These are phyloP conservation scores for Ascodesmis nigricans DNA, from an alignment of 495 filamentous ascomycete genomes.

Conservation along the genomic window DNA sequence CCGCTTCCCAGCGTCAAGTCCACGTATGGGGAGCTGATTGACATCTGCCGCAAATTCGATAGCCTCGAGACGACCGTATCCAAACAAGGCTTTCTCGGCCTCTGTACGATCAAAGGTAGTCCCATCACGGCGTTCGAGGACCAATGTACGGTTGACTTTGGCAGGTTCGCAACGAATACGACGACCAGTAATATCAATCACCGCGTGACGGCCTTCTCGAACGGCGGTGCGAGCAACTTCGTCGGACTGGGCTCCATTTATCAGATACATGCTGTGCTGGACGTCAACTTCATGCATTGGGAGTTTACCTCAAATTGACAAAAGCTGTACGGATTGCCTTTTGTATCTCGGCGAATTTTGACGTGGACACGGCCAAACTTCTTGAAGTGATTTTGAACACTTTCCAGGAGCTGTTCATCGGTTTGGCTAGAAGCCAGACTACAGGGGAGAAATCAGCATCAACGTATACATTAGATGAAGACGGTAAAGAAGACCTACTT, in stretches of 20 bases:
- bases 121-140: constrained; percentile 13
- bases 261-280: constrained; percentile 2
- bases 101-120: constrained; percentile 11
- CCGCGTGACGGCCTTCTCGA: constrained; percentile 15
- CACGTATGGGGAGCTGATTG: constrained; percentile 12
- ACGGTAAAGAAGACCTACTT: constrained; percentile 8
- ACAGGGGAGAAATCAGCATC: too few species aligned
- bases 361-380: constrained; percentile 18
- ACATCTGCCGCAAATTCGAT: constrained; percentile 15
- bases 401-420: constrained; percentile 19
- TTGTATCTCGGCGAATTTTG: constrained; percentile 19
- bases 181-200: constrained; percentile 17
- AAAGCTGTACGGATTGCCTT: constrained; percentile 21
- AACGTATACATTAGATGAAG: constrained; percentile 4
- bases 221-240: constrained; percentile 17
- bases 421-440: constrained; percentile 18
- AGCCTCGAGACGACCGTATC: constrained; percentile 17
- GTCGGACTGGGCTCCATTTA: constrained; percentile 13
- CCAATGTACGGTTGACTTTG: constrained; percentile 19
- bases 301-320: constrained; percentile 18
- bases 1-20: constrained; percentile 12
- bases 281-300: neutral
- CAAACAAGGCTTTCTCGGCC: constrained; percentile 13
- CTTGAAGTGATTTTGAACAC: constrained; percentile 14
- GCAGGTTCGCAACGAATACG: constrained; percentile 20